Evolutionary conservation across 2,329 filamentous ascomycete species (phyloP), one percentile per base, ranked within the genome.

Genomic region (Didymella keratinophila): DNA sequence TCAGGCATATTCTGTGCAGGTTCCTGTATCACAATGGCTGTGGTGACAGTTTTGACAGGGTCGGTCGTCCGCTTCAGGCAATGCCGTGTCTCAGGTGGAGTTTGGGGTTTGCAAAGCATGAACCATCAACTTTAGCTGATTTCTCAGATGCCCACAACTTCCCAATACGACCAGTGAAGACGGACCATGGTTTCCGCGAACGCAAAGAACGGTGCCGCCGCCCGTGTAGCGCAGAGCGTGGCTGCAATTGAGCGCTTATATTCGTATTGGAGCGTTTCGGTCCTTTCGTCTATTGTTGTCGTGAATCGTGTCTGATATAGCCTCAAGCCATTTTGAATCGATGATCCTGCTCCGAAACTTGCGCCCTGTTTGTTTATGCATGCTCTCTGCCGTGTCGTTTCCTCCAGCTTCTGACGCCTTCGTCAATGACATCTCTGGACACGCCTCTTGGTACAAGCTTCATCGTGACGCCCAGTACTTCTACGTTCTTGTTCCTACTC

Each of bases 381-480:
- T 61, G 51, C 18, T 68, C 59, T 66, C 73, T 83, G 21, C 85
- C 87, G 73, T 87, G 87, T 70, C 89, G 85, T 77, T 84, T 87
- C 71, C 94, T 86, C 94, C 95, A 98, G 70, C 89, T 87, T 72
- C 82, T 83, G 5, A 98, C 86, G 0, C 93, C 94, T 58, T 82
- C 84, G 77, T 96, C 93, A 20, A 97, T 80, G 80, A 95, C 93
- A 0, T 82, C 82, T 78, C 87, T 89, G 2, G 85, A 88, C 52
- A 97, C 87, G 0, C 93, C 93, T 73, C 96, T 89, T 55, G 85
- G 80, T 0, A 98, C 89, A 48, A 97, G 79, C 72, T 87, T 87
- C 86, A 98, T 96, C 0, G 90, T 91, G 3, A 96, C 90, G 0
- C 93, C 93, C 48, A 97, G 71, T 44, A 84, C 80, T 77, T 89